Evolutionary conservation across 345 rosid genomes (phyloP).

Genomic region (Eucalyptus urophylla): DNA sequence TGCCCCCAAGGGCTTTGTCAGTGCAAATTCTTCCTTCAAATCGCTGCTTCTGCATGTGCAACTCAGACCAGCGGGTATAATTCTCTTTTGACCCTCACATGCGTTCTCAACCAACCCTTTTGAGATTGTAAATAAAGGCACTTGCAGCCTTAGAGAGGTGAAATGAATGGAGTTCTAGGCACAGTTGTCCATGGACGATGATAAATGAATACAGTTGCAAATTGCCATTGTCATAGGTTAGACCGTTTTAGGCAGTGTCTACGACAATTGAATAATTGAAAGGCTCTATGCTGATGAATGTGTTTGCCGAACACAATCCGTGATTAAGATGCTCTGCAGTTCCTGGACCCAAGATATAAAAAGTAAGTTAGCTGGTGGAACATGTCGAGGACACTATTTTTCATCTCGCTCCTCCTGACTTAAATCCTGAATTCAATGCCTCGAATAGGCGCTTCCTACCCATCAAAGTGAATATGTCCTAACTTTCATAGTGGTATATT

Average conservation of each 20-base stretch:
- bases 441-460: not conserved
- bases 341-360: not conserved
- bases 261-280: not conserved
- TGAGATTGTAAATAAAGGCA: not conserved
- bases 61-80: not conserved
- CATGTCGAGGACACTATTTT: not conserved
- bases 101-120: not conserved
- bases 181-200: not conserved
- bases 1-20: not conserved
- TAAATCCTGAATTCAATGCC: not conserved
- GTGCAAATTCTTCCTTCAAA: not conserved
- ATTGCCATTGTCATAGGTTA: not conserved
- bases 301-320: not conserved
- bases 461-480: not conserved
- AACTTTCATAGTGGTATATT: too few relatives aligned
- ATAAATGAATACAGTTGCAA: not conserved
- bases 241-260: not conserved
- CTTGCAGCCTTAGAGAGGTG: not conserved
- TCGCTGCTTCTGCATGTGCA: not conserved
- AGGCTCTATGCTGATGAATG: not conserved
- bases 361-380: not conserved
- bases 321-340: not conserved
- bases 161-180: not conserved
- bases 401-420: not conserved
- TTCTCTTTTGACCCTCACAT: not conserved